Percentiles rank a stretch among this genome's conserved stretches.
These are phyloP conservation scores for Ceratocystis cacaofunesta DNA, from an alignment of 2,329 filamentous ascomycete species.

Conservation along the genomic window DNA sequence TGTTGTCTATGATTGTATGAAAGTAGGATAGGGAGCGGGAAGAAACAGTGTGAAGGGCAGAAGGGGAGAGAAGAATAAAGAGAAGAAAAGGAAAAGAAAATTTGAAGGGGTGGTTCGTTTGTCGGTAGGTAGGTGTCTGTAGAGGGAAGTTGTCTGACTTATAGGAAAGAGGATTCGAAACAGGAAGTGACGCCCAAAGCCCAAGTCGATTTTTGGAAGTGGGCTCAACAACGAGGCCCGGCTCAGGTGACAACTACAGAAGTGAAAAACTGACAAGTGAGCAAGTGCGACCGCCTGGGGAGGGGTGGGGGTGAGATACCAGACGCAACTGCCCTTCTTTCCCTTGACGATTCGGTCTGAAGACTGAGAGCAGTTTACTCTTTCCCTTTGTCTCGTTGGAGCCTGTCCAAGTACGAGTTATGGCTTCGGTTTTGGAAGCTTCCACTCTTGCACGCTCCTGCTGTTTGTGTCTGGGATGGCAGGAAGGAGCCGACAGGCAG, in stretches of 20 bases:
- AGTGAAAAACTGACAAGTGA: not conserved
- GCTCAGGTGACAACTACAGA: not conserved
- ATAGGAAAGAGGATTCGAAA: slow-evolving; percentile 2
- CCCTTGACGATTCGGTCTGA: not conserved
- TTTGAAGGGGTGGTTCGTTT: not conserved
- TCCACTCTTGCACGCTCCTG: not conserved
- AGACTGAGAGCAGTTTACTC: not conserved
- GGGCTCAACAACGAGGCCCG: not conserved
- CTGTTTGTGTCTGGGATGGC: not conserved
- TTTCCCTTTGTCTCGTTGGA: not conserved
- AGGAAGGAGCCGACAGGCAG: not conserved
- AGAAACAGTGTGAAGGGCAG: not conserved
- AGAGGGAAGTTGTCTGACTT: slow-evolving; percentile 2
- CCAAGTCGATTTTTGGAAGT: not conserved
- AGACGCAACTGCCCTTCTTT: not conserved
- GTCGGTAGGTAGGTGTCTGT: not conserved
- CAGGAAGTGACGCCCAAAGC: not conserved
- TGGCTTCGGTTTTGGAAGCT: not conserved
- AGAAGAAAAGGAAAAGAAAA: not conserved
- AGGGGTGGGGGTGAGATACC: not conserved
- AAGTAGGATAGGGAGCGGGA: not conserved
- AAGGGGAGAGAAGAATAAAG: not conserved
- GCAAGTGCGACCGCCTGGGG: not conserved
- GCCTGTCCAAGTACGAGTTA: not conserved
- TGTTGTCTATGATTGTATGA: not conserved